Base-by-base conservation (phyloP, 2,329 filamentous ascomycete genomes). In the Nigrospora sphaerica region DNA sequence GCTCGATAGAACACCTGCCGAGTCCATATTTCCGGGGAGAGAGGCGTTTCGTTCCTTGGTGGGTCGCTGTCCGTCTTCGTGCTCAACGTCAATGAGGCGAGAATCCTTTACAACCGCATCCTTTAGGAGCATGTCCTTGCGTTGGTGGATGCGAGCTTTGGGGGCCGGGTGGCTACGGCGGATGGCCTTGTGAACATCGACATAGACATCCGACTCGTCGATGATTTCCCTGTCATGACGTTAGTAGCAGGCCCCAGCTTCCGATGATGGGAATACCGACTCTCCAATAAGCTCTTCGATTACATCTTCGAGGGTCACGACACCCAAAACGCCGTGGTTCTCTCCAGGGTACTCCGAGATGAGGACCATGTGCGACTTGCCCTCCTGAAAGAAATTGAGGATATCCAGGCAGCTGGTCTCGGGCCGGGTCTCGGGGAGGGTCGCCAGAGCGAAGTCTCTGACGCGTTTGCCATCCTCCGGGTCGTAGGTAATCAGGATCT, bases 361-460 rank as follows among this genome's bases (percentile, higher is more conserved):
- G 28, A 98, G 74, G 0, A 97, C 92, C 91, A 98, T 95, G 66
- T 98, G 93, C 2, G 91, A 95, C 65, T 98, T 98, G 58, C 93
- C 93, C 72, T 98, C 93, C 66, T 98, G 93, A 72, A 98, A 98
- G 68, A 96, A 98, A 70, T 98, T 98, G 69, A 98, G 89, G 59
- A 98, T 97, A 64, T 98, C 93, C 46, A 98, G 70, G 63, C 93
- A 98, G 70, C 91, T 96, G 0, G 93, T 98, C 62, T 96, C 89
- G 0, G 93, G 89, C 11, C 88, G 81, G 0, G 93, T 98, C 66
- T 98, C 93, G 2, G 95, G 93, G 7, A 98, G 80, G 0, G 93
- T 96, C 13, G 93, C 93, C 43, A 98, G 75, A 9, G 90, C 84
- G 62, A 98, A 96, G 51, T 97, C 92, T 50, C 85, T 80, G 33